These are phyloP conservation scores for Candida sonorensis DNA, from an alignment of 805 yeast species.

Conservation along the genomic window DNA sequence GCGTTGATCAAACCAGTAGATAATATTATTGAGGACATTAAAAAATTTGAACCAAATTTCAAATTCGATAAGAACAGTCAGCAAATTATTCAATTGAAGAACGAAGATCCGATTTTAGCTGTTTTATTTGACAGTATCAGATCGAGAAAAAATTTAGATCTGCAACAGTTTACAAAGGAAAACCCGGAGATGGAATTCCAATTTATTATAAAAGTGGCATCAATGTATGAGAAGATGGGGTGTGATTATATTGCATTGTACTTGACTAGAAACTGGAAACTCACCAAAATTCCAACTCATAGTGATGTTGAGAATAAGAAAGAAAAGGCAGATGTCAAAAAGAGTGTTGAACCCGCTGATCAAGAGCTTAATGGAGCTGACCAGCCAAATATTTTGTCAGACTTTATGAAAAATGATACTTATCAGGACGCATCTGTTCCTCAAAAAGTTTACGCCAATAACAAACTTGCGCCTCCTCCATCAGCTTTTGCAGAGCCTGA, in stretches of 20 bases:
- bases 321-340: neutral
- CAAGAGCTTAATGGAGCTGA: no score
- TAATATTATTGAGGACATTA: constrained; percentile 24
- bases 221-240: constrained; percentile 81
- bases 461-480: constrained; percentile 38
- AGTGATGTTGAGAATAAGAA: no score
- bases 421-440: no score
- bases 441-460: constrained; percentile 9
- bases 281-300: no score
- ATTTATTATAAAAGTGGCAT: constrained; percentile 55
- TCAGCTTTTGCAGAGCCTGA: constrained; percentile 63
- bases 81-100: constrained; percentile 14
- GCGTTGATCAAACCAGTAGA: constrained; percentile 56
- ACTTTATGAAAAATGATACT: no score
- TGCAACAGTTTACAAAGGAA: constrained; percentile 42
- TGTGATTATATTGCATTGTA: constrained; percentile 72
- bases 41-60: constrained; percentile 22
- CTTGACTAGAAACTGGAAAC: constrained; percentile 63
- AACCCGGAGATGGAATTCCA: constrained; percentile 45
- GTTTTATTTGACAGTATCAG: constrained; percentile 59
- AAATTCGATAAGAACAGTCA: constrained; percentile 31
- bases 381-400: no score
- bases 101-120: constrained; percentile 77
- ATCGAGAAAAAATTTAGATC: constrained; percentile 40
- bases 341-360: no score